phyloP scores from a whole-genome alignment of 768 basidiomycete genomes.

The Sporobolomyces pararoseus region DNA sequence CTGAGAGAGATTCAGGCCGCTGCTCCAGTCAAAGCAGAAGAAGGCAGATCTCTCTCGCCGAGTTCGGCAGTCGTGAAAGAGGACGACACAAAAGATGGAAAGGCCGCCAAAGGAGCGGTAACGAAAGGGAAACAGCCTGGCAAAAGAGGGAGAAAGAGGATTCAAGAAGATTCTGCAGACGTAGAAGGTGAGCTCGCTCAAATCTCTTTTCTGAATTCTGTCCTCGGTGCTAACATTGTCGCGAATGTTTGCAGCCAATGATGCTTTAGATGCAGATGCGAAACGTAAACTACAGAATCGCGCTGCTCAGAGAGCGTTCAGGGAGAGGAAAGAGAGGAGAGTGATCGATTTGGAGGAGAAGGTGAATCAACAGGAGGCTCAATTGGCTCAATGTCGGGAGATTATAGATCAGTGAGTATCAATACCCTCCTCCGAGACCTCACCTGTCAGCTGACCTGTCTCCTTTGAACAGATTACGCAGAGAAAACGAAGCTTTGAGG shows the following conservation, averaged over 20 bases:
- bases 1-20: background rate
- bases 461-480: conserved; percentile 1
- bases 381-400: conserved; percentile 56
- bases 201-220: background rate
- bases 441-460: background rate
- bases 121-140: background rate
- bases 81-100: background rate
- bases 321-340: conserved; percentile 93
- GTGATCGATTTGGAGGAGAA: conserved; percentile 95
- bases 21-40: background rate
- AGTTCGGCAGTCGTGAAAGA: background rate
- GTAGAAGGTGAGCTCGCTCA: background rate
- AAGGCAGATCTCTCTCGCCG: background rate
- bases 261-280: conserved; percentile 25
- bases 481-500: conserved; percentile 30
- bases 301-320: conserved; percentile 91
- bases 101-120: background rate
- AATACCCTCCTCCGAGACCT: background rate
- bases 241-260: background rate
- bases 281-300: conserved; percentile 97
- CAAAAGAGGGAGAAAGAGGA: conserved; percentile 16
- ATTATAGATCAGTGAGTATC: conserved; percentile 10
- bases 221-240: background rate
- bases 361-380: conserved; percentile 76
- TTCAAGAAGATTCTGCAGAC: background rate